Conservation (phyloP, 805 yeast species). For the Suhomyces xylopsoci region DNA sequence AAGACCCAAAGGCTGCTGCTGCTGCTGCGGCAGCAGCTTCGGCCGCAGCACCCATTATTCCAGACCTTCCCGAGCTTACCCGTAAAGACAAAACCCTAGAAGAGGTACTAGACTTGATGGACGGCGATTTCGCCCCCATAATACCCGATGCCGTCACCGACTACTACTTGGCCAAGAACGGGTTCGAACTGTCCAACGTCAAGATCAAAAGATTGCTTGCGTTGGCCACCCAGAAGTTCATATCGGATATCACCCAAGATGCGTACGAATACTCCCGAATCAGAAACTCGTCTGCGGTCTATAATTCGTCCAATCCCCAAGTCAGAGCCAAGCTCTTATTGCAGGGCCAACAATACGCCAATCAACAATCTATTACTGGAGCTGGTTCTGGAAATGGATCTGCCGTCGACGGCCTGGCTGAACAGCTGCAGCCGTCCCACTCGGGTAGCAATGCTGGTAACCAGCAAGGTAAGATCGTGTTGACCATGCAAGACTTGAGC, state of each 20-base stretch:
- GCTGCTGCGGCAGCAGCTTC: constrained; percentile 5
- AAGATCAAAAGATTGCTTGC: constrained; percentile 79
- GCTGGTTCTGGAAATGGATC: constrained; percentile 24
- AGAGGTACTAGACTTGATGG: constrained; percentile 85
- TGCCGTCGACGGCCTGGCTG: constrained; percentile 23
- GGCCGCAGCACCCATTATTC: constrained; percentile 20
- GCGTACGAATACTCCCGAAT: constrained; percentile 95
- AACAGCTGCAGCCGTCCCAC: constrained; percentile 35
- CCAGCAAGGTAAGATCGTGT: constrained; percentile 72
- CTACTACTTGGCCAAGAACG: constrained; percentile 81
- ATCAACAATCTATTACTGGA: constrained; percentile 27
- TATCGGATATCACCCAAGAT: constrained; percentile 91
- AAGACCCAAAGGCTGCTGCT: background rate
- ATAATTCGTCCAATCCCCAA: constrained; percentile 81
- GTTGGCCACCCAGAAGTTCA: constrained; percentile 92
- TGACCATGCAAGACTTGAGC: constrained; percentile 90
- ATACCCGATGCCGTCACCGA: constrained; percentile 97
- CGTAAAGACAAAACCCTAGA: constrained; percentile 78
- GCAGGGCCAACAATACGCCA: constrained; percentile 59
- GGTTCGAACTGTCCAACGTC: constrained; percentile 75
- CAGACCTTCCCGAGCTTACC: constrained; percentile 64
- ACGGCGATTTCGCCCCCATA: constrained; percentile 77
- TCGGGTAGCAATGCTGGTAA: constrained; percentile 45
- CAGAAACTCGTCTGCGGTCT: constrained; percentile 83
- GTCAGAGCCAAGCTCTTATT: constrained; percentile 74